Evolutionary conservation across 1,284 basidiomycete genomes (phyloP).

Genomic region (Leccinum angustisporum): DNA sequence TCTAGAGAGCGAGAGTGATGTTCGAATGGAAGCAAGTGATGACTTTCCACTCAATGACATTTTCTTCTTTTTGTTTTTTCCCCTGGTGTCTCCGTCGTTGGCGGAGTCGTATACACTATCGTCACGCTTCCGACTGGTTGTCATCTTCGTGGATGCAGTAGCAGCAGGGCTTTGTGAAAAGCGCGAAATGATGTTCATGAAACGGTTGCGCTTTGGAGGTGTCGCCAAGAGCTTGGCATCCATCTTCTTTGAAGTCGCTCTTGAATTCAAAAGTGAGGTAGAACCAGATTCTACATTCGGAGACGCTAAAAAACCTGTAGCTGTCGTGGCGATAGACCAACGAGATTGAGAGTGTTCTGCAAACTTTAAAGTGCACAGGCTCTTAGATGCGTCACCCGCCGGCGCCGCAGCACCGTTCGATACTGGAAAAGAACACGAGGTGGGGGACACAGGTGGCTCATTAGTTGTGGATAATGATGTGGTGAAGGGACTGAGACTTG

Average conservation of each 20-base stretch:
- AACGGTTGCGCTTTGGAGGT: slow-evolving; percentile 31
- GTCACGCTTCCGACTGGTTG: background rate
- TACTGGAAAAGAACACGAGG: background rate
- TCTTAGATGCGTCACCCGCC: background rate
- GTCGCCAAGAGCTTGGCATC: slow-evolving; percentile 23
- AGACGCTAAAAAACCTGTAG: slow-evolving; percentile 22
- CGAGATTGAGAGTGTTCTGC: slow-evolving; percentile 25
- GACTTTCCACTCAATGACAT: slow-evolving; percentile 31
- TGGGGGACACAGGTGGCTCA: slow-evolving; percentile 6
- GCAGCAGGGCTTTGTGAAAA: slow-evolving; percentile 31
- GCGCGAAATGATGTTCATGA: slow-evolving; percentile 33
- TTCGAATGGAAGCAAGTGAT: slow-evolving; percentile 31
- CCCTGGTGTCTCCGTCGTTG: slow-evolving; percentile 23
- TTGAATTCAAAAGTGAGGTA: background rate
- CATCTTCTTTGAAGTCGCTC: slow-evolving; percentile 7
- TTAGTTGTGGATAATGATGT: background rate
- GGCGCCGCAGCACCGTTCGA: background rate
- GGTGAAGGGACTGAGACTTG: slow-evolving; percentile 1
- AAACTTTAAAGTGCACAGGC: slow-evolving; percentile 12
- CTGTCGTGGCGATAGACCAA: slow-evolving; percentile 32
- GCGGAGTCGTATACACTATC: slow-evolving; percentile 23
- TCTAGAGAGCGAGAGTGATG: slow-evolving; percentile 34
- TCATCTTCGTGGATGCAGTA: background rate
- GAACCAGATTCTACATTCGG: slow-evolving; percentile 12
- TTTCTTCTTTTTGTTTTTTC: slow-evolving; percentile 16